Evolutionary conservation across 2,329 filamentous ascomycete species (phyloP).

Genomic region (Exophiala sideris): DNA sequence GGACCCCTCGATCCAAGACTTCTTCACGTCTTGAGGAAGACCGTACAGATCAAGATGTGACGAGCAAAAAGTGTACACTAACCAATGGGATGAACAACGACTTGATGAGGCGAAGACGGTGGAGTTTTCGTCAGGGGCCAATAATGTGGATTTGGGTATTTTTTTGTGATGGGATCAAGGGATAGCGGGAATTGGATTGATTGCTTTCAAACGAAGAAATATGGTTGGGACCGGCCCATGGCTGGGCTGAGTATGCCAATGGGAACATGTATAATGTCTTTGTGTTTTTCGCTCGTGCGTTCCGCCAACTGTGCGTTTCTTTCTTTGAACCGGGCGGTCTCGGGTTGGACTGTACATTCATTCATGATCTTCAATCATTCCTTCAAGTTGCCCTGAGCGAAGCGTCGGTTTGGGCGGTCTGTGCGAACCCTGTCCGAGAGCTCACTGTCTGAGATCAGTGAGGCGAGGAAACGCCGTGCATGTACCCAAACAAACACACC

Average conservation of each 20-base stretch:
- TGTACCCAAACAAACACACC: too few species aligned
- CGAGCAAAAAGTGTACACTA: neutral
- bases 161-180: neutral
- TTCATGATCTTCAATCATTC: neutral
- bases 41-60: neutral
- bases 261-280: neutral
- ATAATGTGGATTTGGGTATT: neutral
- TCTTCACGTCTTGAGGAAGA: constrained; percentile 20
- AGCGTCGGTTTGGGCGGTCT: neutral
- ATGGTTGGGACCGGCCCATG: neutral
- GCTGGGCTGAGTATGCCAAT: neutral
- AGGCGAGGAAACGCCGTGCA: too few species aligned
- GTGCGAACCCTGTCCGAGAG: neutral
- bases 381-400: neutral
- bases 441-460: too few species aligned
- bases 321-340: neutral
- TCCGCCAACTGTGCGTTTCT: neutral
- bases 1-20: constrained; percentile 22
- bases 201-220: neutral
- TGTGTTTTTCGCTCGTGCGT: neutral
- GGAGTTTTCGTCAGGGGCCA: neutral
- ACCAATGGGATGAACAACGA: neutral
- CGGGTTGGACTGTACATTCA: constrained; percentile 3
- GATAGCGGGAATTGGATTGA: neutral
- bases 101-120: neutral